These are phyloP conservation scores for Alloteropsis angusta DNA, from an alignment of 202 grass and related monocot species.

Conservation along the genomic window DNA sequence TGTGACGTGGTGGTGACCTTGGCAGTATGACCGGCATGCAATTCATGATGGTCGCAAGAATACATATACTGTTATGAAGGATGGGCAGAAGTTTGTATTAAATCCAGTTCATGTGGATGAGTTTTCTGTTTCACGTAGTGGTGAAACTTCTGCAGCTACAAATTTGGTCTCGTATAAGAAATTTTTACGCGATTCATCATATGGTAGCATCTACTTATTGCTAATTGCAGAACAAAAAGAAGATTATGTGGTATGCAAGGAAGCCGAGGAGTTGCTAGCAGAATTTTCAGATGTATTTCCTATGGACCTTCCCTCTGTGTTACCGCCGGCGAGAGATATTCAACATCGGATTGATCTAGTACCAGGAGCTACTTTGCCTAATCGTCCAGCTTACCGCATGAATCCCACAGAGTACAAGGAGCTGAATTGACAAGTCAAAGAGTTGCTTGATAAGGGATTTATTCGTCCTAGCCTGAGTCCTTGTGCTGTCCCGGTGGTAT, in stretches of 20 bases:
- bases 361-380: background rate
- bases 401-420: background rate
- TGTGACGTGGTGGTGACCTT: background rate
- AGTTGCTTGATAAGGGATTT: background rate
- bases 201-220: background rate
- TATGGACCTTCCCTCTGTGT: background rate
- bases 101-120: background rate
- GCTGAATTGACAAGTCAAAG: background rate
- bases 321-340: background rate
- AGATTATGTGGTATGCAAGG: too few species aligned
- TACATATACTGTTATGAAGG: background rate
- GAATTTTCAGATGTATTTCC: background rate
- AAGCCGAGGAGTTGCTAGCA: too few species aligned
- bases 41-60: background rate
- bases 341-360: background rate
- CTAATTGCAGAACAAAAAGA: background rate
- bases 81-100: background rate
- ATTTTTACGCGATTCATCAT: too few species aligned
- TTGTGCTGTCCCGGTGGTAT: background rate
- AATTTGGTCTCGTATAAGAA: background rate
- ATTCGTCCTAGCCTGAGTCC: background rate
- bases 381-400: background rate
- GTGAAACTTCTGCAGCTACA: background rate
- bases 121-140: background rate
- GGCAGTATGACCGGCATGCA: background rate